A percentile compares a stretch with the other conserved stretches of the same genome.
Conservation (phyloP, 768 basidiomycete genomes). For the Asterophora parasitica region DNA sequence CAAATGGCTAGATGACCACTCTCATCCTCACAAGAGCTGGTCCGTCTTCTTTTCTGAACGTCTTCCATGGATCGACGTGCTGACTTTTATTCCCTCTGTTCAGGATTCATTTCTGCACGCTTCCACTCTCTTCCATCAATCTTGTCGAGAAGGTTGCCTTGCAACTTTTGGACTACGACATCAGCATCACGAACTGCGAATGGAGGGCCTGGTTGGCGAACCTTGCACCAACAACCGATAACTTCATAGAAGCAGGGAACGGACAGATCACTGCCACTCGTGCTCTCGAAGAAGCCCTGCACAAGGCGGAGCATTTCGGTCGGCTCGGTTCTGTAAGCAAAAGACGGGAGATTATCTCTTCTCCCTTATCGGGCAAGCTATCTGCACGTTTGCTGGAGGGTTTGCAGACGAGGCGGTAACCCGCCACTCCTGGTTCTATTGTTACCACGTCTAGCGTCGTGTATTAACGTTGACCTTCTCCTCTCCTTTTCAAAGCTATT, state of each 20-base stretch:
- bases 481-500: too few species aligned
- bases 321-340: background rate
- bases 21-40: slow-evolving; percentile 50
- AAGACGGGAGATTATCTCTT: background rate
- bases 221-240: slow-evolving; percentile 6
- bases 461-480: too few species aligned
- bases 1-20: slow-evolving; percentile 60
- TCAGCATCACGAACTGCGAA: slow-evolving; percentile 12
- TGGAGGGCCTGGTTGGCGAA: slow-evolving; percentile 14
- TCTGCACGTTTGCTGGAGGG: background rate
- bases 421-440: background rate
- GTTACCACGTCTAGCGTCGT: background rate
- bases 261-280: background rate
- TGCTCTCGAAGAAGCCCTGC: slow-evolving; percentile 5
- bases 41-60: slow-evolving; percentile 22
- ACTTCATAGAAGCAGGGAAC: background rate
- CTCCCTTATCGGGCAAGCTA: background rate
- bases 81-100: background rate
- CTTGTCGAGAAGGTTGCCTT: slow-evolving; percentile 11
- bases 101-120: slow-evolving; percentile 12
- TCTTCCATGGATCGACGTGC: background rate
- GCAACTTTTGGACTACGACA: slow-evolving; percentile 13
- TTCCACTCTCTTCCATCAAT: slow-evolving; percentile 5
- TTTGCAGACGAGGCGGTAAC: background rate
- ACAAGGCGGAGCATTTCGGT: background rate